Evolutionary conservation across 148 eudicot genomes (phyloP).

Genomic region (Salicornia ramosissima): DNA sequence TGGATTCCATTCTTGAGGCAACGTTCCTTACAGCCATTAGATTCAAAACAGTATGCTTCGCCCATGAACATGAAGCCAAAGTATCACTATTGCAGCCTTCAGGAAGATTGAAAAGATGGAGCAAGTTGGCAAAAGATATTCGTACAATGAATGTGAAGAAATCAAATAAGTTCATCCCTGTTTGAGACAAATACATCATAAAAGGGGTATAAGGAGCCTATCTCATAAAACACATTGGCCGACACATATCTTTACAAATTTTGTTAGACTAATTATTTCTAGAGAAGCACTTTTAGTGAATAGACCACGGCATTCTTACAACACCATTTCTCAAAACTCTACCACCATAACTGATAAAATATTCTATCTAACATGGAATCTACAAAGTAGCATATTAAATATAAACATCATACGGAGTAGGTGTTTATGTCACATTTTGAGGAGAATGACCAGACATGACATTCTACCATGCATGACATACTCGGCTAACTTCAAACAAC

Average conservation of each 20-base stretch:
- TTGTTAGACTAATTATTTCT: neutral
- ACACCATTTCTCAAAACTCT: neutral
- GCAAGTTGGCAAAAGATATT: constrained; percentile 60
- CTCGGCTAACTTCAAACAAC: neutral
- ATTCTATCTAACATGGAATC: neutral
- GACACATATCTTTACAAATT: neutral
- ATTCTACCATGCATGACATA: neutral
- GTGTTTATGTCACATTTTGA: neutral
- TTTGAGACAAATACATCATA: constrained; percentile 4
- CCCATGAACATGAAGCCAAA: constrained; percentile 31
- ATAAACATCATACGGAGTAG: neutral
- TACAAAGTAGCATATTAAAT: neutral
- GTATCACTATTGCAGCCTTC: constrained; percentile 12
- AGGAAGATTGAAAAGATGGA: constrained; percentile 39
- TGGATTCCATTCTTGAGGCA: constrained; percentile 48
- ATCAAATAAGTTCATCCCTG: constrained; percentile 91
- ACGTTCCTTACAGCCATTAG: constrained; percentile 39
- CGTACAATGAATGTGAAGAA: constrained; percentile 72
- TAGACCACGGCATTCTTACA: neutral
- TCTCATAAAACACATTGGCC: neutral
- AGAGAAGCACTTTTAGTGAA: neutral
- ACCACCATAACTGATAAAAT: neutral
- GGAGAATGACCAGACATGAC: neutral
- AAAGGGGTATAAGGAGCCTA: neutral
- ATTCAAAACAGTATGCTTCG: constrained; percentile 43